Percentiles rank a stretch among this genome's conserved stretches.
Conservation (phyloP, 495 filamentous ascomycete genomes). For the Talaromyces trachyspermus region DNA sequence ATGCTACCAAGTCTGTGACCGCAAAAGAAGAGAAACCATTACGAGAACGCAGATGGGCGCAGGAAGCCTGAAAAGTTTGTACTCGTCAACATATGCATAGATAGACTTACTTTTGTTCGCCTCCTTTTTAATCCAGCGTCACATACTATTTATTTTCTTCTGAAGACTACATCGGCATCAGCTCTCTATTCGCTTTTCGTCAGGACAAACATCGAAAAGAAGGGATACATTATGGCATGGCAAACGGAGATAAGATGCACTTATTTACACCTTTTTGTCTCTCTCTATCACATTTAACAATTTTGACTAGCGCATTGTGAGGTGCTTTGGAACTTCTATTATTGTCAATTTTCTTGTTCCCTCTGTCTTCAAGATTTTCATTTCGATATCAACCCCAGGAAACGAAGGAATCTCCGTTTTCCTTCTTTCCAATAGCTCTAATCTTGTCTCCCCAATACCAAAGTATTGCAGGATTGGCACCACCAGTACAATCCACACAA, state of each 20-base stretch:
- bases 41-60: conserved; percentile 79
- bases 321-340: too few species aligned
- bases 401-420: too few species aligned
- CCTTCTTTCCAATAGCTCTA: not conserved
- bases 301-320: too few species aligned
- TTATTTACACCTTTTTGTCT: too few species aligned
- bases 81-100: not conserved
- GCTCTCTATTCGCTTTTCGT: too few species aligned
- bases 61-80: conserved; percentile 20
- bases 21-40: conserved; percentile 56
- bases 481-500: conserved; percentile 36
- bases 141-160: not conserved
- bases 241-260: too few species aligned
- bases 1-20: conserved; percentile 47
- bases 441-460: conserved; percentile 36
- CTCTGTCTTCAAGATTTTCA: too few species aligned
- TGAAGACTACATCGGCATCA: not conserved
- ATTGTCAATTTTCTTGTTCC: too few species aligned
- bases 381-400: too few species aligned
- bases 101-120: not conserved
- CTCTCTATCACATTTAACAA: too few species aligned
- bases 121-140: not conserved
- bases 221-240: too few species aligned
- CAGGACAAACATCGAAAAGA: too few species aligned
- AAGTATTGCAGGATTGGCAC: conserved; percentile 35